Conservation (phyloP, 768 basidiomycete genomes). For the Rhodotorula toruloides region DNA sequence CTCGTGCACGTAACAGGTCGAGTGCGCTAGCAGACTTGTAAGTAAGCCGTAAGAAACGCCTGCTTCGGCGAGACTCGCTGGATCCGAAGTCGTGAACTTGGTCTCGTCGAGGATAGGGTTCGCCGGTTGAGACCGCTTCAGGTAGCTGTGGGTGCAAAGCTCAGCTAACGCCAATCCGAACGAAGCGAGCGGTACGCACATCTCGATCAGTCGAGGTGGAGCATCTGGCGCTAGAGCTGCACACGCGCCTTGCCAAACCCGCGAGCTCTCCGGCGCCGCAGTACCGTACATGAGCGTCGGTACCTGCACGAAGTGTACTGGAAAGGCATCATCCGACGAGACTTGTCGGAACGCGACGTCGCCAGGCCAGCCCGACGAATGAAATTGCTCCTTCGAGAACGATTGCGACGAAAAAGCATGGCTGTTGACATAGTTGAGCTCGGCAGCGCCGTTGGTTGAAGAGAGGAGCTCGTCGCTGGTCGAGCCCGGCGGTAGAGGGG, state of each 20-base stretch:
- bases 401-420: neutral
- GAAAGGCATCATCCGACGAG: neutral
- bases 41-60: slow-evolving; percentile 6
- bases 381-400: neutral
- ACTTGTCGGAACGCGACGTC: slow-evolving; percentile 6
- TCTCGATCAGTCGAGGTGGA: neutral
- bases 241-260: neutral
- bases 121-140: neutral
- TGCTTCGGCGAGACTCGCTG: neutral
- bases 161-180: neutral
- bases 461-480: no score
- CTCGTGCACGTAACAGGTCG: slow-evolving; percentile 3
- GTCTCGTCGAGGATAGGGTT: neutral
- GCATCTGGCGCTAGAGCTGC: neutral
- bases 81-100: neutral
- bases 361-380: neutral
- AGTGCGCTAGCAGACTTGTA: neutral
- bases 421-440: neutral
- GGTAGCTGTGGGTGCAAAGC: neutral
- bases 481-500: no score
- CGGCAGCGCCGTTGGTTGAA: no score
- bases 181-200: neutral
- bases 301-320: slow-evolving; percentile 3
- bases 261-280: neutral
- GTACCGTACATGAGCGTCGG: slow-evolving; percentile 1